Conservation (phyloP, 352 stramenopile species). For the Pythium vanterpoolii region DNA sequence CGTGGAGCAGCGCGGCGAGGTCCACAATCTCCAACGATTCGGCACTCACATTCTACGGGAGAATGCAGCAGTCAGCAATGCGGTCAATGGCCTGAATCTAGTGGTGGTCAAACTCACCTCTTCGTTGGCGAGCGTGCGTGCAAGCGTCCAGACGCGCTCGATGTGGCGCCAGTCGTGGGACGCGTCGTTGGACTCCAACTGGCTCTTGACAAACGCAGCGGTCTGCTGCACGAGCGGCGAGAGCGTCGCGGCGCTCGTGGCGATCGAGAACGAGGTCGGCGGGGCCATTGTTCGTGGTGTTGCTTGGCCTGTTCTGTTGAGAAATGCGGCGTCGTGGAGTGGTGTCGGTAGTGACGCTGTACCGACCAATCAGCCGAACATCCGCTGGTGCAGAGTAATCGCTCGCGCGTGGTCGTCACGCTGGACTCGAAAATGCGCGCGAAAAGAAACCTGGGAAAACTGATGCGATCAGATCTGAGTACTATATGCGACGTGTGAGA, state of each 20-base stretch:
- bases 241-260: constrained; percentile 7
- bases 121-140: constrained; percentile 63
- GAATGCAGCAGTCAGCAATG: not conserved
- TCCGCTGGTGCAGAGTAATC: not conserved
- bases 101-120: constrained; percentile 37
- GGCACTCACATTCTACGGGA: constrained; percentile 39
- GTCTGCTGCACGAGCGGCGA: constrained; percentile 65
- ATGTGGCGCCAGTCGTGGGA: constrained; percentile 89
- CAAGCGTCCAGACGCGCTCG: constrained; percentile 81
- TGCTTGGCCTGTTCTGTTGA: not conserved
- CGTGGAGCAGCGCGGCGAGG: constrained; percentile 81
- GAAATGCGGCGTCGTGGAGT: not conserved
- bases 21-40: constrained; percentile 78
- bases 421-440: constrained; percentile 1
- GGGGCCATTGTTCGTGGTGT: constrained; percentile 22
- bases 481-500: constrained; percentile 4
- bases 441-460: constrained; percentile 14
- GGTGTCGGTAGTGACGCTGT: not conserved
- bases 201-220: constrained; percentile 65
- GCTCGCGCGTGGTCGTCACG: not conserved
- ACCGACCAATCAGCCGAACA: not conserved
- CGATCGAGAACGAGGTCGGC: constrained; percentile 21
- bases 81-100: not conserved
- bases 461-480: constrained; percentile 16
- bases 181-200: constrained; percentile 73